Evolutionary conservation across 352 stramenopile genomes (phyloP).

Genomic region (Pythium coloratum): DNA sequence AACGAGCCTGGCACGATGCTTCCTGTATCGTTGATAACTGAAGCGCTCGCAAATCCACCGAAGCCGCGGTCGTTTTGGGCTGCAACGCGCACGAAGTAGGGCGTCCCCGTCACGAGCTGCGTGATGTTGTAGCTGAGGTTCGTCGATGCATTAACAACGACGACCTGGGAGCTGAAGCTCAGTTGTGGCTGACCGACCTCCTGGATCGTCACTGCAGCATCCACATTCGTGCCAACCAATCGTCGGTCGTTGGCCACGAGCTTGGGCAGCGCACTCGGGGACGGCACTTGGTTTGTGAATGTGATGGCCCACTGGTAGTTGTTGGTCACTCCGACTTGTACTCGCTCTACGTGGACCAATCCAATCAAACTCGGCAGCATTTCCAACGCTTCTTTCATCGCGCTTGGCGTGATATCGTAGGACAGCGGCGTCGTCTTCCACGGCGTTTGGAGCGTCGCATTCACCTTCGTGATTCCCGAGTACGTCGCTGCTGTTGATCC

Average conservation of each 20-base stretch:
- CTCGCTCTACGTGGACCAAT: constrained; percentile 88
- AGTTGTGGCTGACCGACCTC: constrained; percentile 34
- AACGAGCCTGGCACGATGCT: constrained; percentile 11
- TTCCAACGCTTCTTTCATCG: constrained; percentile 81
- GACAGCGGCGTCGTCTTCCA: constrained; percentile 60
- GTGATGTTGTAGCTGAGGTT: constrained; percentile 58
- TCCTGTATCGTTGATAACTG: constrained; percentile 5
- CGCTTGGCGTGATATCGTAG: constrained; percentile 55
- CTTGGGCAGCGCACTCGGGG: constrained; percentile 32
- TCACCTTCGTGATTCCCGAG: constrained; percentile 44
- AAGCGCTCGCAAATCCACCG: constrained; percentile 56
- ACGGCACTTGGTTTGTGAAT: constrained; percentile 70
- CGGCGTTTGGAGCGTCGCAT: constrained; percentile 41
- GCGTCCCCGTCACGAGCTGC: constrained; percentile 43
- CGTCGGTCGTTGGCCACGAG: constrained; percentile 57
- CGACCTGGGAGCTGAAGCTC: constrained; percentile 37
- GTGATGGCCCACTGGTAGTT: constrained; percentile 91
- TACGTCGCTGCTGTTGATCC: constrained; percentile 38
- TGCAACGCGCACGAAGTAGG: constrained; percentile 82
- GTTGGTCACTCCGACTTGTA: constrained; percentile 49
- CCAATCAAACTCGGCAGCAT: constrained; percentile 83
- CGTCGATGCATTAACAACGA: constrained; percentile 16
- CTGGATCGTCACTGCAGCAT: constrained; percentile 30
- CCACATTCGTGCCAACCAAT: constrained; percentile 33
- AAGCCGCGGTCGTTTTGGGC: constrained; percentile 82